A percentile compares a stretch with the other conserved stretches of the same genome.
Conservation (phyloP, 495 filamentous ascomycete species). For the Penicillium manginii region DNA sequence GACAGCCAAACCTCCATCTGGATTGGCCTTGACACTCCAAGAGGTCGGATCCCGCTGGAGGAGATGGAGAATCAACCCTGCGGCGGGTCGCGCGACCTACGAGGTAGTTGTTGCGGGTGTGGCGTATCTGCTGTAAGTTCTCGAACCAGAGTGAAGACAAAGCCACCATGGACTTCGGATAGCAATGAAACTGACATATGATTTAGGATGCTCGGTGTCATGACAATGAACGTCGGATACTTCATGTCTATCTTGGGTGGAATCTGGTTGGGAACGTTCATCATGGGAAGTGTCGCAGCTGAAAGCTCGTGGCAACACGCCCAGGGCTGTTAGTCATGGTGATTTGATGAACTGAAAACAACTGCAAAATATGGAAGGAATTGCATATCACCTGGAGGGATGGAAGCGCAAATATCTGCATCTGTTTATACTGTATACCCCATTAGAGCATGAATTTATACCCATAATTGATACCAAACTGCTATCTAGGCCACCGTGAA, state of each 20-base stretch:
- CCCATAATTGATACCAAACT: neutral
- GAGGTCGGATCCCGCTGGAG: constrained; percentile 31
- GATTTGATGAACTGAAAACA: neutral
- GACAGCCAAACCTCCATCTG: constrained; percentile 11
- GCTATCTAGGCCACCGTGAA: neutral
- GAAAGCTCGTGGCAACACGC: constrained; percentile 29
- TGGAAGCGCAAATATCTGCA: neutral
- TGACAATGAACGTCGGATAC: constrained; percentile 42
- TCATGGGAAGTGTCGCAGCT: constrained; percentile 34
- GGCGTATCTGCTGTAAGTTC: constrained; percentile 32
- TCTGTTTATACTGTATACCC: neutral
- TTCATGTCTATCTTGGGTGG: constrained; percentile 34
- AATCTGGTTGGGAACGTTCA: constrained; percentile 35
- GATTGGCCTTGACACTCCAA: constrained; percentile 11
- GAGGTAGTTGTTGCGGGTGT: constrained; percentile 29
- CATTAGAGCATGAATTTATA: constrained; percentile 2
- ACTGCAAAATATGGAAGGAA: neutral
- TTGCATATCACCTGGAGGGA: neutral
- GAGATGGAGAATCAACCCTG: constrained; percentile 33
- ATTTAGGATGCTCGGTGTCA: constrained; percentile 36
- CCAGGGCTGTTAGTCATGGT: constrained; percentile 13
- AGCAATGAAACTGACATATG: neutral
- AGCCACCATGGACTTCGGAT: neutral
- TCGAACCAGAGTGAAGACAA: neutral
- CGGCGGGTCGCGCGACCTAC: constrained; percentile 26